Conservation (phyloP, 345 rosid species). For the Gossypium australe region DNA sequence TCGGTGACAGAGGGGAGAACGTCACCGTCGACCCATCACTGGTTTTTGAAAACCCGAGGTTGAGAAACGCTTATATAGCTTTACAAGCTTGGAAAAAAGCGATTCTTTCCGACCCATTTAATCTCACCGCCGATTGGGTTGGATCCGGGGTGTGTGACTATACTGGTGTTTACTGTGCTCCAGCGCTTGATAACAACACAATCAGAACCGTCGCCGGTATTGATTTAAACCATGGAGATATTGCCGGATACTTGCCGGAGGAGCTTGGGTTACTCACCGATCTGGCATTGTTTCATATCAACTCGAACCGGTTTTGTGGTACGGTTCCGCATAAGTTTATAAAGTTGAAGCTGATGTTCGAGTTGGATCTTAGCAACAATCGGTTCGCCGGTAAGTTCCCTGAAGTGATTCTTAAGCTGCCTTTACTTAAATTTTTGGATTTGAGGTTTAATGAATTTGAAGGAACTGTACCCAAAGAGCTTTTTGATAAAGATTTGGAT, state of each 20-base stretch:
- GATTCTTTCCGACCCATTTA: slow-evolving; percentile 69
- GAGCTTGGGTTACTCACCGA: slow-evolving; percentile 73
- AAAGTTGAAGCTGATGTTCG: slow-evolving; percentile 50
- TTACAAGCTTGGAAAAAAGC: slow-evolving; percentile 91
- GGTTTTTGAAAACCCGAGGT: slow-evolving; percentile 50
- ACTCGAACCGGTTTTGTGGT: slow-evolving; percentile 78
- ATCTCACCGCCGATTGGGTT: slow-evolving; percentile 55
- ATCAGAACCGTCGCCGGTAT: slow-evolving; percentile 80
- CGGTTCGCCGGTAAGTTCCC: slow-evolving; percentile 82
- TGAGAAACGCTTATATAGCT: slow-evolving; percentile 66
- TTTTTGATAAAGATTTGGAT: slow-evolving; percentile 60
- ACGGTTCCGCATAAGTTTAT: slow-evolving; percentile 56
- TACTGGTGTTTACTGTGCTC: slow-evolving; percentile 58
- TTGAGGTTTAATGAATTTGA: slow-evolving; percentile 82
- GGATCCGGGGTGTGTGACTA: slow-evolving; percentile 70
- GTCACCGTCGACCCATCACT: slow-evolving; percentile 70
- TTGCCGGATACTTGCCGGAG: slow-evolving; percentile 74
- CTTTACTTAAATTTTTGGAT: slow-evolving; percentile 64
- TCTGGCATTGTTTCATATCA: slow-evolving; percentile 82
- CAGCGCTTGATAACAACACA: slow-evolving; percentile 43
- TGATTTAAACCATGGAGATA: slow-evolving; percentile 82
- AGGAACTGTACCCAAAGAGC: slow-evolving; percentile 63
- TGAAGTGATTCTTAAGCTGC: slow-evolving; percentile 48
- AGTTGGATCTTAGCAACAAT: slow-evolving; percentile 87
- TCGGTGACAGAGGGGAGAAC: slow-evolving; percentile 76